phyloP scores from a whole-genome alignment of 305 asterid species.

The Fraxinus greggii region DNA sequence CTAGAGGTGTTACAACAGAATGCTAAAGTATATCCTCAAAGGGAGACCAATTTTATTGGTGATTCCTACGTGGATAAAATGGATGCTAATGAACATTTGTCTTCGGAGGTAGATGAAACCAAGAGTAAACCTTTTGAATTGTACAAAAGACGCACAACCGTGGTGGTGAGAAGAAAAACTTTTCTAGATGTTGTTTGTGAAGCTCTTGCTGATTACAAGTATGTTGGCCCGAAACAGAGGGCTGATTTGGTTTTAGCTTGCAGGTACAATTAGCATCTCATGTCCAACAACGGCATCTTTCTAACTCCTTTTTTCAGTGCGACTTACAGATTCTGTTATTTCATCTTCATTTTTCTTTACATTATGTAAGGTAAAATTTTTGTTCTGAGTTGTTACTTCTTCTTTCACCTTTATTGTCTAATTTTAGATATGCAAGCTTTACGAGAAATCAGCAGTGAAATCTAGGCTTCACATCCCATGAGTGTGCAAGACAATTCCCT shows the following conservation, averaged over 20 bases:
- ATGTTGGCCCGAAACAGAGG: constrained; percentile 87
- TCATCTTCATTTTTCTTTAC: neutral
- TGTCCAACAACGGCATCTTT: neutral
- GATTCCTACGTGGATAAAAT: constrained; percentile 36
- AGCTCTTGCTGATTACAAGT: constrained; percentile 89
- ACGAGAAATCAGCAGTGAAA: neutral
- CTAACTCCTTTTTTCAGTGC: neutral
- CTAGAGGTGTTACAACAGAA: constrained; percentile 32
- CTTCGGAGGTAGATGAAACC: constrained; percentile 39
- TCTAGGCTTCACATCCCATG: neutral
- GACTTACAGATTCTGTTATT: constrained; percentile 3
- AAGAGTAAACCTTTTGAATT: constrained; percentile 65
- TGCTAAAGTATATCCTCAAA: constrained; percentile 36
- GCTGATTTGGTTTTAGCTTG: constrained; percentile 87
- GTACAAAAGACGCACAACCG: constrained; percentile 86
- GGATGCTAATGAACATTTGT: constrained; percentile 23
- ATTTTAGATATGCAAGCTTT: neutral
- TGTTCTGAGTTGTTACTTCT: neutral
- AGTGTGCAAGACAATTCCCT: neutral
- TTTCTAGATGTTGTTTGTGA: constrained; percentile 79
- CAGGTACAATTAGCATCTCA: constrained; percentile 59
- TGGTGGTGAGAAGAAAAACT: constrained; percentile 56
- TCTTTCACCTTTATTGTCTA: neutral
- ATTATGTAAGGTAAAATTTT: neutral
- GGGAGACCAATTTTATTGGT: constrained; percentile 36